These are phyloP conservation scores for Xanthoconium stramineum DNA, from an alignment of 768 basidiomycete genomes.

Conservation along the genomic window DNA sequence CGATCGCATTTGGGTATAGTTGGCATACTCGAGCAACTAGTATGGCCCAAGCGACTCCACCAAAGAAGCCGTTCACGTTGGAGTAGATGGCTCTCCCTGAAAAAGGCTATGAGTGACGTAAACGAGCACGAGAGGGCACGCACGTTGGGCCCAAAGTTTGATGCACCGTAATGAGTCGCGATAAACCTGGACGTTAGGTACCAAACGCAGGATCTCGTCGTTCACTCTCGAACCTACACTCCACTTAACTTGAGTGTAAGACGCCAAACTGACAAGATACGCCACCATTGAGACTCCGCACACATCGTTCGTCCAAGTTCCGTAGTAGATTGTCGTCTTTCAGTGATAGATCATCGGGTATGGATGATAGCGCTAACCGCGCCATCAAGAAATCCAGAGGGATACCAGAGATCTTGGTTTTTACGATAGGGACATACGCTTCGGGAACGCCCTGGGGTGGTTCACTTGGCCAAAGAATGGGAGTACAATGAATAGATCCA, in stretches of 20 bases:
- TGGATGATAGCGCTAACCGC: slow-evolving; percentile 76
- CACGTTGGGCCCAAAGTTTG: slow-evolving; percentile 96
- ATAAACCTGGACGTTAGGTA: slow-evolving; percentile 92
- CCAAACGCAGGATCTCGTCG: slow-evolving; percentile 91
- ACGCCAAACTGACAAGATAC: slow-evolving; percentile 4
- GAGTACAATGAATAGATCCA: slow-evolving; percentile 14
- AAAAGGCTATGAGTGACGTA: slow-evolving; percentile 5
- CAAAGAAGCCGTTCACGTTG: slow-evolving; percentile 96
- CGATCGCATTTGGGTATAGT: slow-evolving; percentile 90
- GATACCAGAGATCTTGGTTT: slow-evolving; percentile 85
- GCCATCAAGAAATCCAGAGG: slow-evolving; percentile 95
- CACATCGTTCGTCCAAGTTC: slow-evolving; percentile 91
- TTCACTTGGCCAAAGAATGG: slow-evolving; percentile 2
- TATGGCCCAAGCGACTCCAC: slow-evolving; percentile 98
- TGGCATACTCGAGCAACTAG: slow-evolving; percentile 99
- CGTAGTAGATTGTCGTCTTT: slow-evolving; percentile 88
- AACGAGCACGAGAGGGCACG: slow-evolving; percentile 28
- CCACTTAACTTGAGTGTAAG: slow-evolving; percentile 10
- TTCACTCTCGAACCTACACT: slow-evolving; percentile 85
- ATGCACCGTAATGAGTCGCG: slow-evolving; percentile 93
- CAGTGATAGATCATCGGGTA: slow-evolving; percentile 89
- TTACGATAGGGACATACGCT: slow-evolving; percentile 95
- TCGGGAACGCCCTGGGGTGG: slow-evolving; percentile 83
- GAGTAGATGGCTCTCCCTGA: slow-evolving; percentile 95
- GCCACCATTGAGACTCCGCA: slow-evolving; percentile 88